Evolutionary conservation across 2,329 filamentous ascomycete species (phyloP).

Genomic region (Penicillium griseofulvum): DNA sequence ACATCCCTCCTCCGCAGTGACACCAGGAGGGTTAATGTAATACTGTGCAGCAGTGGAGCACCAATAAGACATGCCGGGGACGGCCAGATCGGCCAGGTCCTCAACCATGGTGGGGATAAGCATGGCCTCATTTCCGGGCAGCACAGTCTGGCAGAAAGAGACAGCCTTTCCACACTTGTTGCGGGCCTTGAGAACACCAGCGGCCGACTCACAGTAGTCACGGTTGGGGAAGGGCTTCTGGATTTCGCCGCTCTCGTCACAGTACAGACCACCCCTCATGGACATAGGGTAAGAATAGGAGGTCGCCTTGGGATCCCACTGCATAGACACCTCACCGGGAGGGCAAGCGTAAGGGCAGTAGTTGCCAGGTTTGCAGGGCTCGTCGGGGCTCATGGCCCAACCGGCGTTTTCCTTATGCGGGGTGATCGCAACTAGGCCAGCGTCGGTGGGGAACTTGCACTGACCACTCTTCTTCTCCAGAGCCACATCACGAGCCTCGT

Average conservation of each 20-base stretch:
- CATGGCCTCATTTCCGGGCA: slow-evolving; percentile 79
- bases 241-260: slow-evolving; percentile 63
- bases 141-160: slow-evolving; percentile 75
- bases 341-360: slow-evolving; percentile 79
- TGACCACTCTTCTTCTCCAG: slow-evolving; percentile 55
- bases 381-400: slow-evolving; percentile 77
- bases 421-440: slow-evolving; percentile 66
- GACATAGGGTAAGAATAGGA: slow-evolving; percentile 67
- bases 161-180: slow-evolving; percentile 64
- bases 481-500: slow-evolving; percentile 25
- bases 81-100: slow-evolving; percentile 58
- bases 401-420: slow-evolving; percentile 65
- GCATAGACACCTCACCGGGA: slow-evolving; percentile 70
- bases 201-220: slow-evolving; percentile 69
- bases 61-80: slow-evolving; percentile 71
- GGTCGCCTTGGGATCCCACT: slow-evolving; percentile 71
- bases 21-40: slow-evolving; percentile 75
- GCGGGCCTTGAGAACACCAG: slow-evolving; percentile 61
- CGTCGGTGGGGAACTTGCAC: slow-evolving; percentile 66
- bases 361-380: slow-evolving; percentile 62
- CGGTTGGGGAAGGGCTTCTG: slow-evolving; percentile 66
- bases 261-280: slow-evolving; percentile 74
- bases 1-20: slow-evolving; percentile 60
- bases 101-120: slow-evolving; percentile 71
- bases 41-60: slow-evolving; percentile 70